Conservation (phyloP, 345 rosid genomes). For the Pistacia integerrima region DNA sequence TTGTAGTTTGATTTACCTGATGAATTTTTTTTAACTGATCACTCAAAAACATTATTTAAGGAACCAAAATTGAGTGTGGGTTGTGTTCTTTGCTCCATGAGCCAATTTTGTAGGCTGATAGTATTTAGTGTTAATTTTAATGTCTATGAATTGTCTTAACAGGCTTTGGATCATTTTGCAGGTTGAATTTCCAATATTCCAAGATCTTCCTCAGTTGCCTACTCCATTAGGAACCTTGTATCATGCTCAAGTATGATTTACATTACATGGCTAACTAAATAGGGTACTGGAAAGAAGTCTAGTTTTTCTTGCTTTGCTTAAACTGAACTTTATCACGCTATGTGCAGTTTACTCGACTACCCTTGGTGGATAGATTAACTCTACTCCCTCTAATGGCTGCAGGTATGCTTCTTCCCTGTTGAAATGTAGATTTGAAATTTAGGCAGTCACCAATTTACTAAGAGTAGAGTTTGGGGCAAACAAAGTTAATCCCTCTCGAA, state of each 20-base stretch:
- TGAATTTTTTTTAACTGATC: neutral
- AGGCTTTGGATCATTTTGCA: slow-evolving; percentile 26
- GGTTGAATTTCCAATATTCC: slow-evolving; percentile 67
- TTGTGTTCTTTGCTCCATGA: no score
- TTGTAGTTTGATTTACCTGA: neutral
- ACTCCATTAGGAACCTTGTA: slow-evolving; percentile 58
- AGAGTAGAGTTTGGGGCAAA: no score
- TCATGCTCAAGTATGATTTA: slow-evolving; percentile 46
- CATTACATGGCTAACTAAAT: neutral
- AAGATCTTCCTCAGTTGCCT: slow-evolving; percentile 61
- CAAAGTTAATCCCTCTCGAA: no score
- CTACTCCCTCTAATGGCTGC: slow-evolving; percentile 64
- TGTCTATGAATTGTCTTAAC: slow-evolving; percentile 6
- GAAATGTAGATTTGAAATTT: neutral
- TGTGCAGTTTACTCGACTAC: slow-evolving; percentile 49
- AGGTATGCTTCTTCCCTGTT: slow-evolving; percentile 30
- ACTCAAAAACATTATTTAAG: no score
- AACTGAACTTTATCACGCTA: slow-evolving; percentile 2
- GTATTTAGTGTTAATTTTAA: no score
- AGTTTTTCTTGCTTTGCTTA: neutral
- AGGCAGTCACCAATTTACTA: neutral
- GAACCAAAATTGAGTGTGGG: no score
- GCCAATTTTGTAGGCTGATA: no score
- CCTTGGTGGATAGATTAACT: slow-evolving; percentile 50
- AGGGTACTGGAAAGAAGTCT: neutral